Conservation (phyloP, 2,329 filamentous ascomycete genomes). For the Exophiala xenobiotica region DNA sequence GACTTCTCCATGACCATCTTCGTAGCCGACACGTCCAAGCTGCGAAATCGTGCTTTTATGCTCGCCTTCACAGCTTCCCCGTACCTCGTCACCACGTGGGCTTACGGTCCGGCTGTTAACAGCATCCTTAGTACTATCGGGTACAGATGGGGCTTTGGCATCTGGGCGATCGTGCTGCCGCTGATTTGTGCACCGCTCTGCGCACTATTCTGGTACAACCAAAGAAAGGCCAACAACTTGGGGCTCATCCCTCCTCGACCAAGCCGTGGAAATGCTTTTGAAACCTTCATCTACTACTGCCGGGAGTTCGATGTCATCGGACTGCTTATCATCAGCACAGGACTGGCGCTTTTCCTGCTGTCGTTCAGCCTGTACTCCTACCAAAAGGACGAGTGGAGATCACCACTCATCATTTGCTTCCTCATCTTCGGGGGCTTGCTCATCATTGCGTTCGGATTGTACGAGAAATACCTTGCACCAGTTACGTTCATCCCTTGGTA, state of each 20-base stretch:
- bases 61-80: slow-evolving; percentile 32
- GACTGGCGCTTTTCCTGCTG: slow-evolving; percentile 62
- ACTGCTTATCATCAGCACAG: slow-evolving; percentile 58
- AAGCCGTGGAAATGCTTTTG: slow-evolving; percentile 39
- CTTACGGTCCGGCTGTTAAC: slow-evolving; percentile 22
- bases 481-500: slow-evolving; percentile 56
- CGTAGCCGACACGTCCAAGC: slow-evolving; percentile 37
- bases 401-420: slow-evolving; percentile 50
- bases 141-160: slow-evolving; percentile 31
- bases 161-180: slow-evolving; percentile 27
- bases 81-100: slow-evolving; percentile 21
- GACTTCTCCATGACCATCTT: slow-evolving; percentile 32
- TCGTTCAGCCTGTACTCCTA: slow-evolving; percentile 58
- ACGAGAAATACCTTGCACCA: slow-evolving; percentile 53
- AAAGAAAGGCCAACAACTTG: slow-evolving; percentile 57
- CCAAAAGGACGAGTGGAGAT: slow-evolving; percentile 42
- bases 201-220: slow-evolving; percentile 57
- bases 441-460: slow-evolving; percentile 54
- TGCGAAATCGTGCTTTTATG: slow-evolving; percentile 24
- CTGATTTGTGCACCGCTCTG: slow-evolving; percentile 31
- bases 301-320: slow-evolving; percentile 63
- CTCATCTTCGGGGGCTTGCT: slow-evolving; percentile 54
- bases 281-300: slow-evolving; percentile 52
- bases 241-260: slow-evolving; percentile 54
- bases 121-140: slow-evolving; percentile 24